Percentiles rank a stretch among this genome's conserved stretches.
These are phyloP conservation scores for Suillus spraguei DNA, from an alignment of 768 basidiomycete genomes.

Conservation along the genomic window DNA sequence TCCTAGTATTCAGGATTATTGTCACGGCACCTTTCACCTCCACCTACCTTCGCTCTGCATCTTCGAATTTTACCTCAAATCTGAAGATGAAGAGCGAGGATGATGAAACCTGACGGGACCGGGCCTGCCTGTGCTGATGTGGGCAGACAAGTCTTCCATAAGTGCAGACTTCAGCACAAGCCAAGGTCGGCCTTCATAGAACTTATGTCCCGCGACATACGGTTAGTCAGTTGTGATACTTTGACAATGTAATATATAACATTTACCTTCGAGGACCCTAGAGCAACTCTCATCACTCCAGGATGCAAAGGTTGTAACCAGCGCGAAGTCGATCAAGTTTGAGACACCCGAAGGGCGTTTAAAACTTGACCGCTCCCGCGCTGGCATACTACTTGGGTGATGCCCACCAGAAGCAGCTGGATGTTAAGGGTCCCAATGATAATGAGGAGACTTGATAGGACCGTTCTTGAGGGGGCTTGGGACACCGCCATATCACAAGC, in stretches of 20 bases:
- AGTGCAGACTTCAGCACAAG: background rate
- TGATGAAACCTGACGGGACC: background rate
- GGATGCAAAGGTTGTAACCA: background rate
- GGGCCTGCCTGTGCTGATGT: background rate
- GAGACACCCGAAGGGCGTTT: background rate
- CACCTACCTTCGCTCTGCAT: background rate
- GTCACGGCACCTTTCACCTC: background rate
- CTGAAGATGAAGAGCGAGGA: background rate
- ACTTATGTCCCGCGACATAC: background rate
- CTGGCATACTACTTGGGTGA: background rate
- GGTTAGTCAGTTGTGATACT: background rate
- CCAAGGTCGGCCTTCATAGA: background rate
- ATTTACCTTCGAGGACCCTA: background rate
- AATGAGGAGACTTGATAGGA: background rate
- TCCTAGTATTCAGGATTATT: too few relatives aligned
- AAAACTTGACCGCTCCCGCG: background rate
- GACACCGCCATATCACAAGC: background rate
- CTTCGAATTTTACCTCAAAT: background rate
- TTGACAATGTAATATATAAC: background rate
- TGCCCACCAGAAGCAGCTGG: background rate
- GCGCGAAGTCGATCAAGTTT: background rate
- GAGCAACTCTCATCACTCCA: background rate
- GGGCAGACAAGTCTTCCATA: background rate
- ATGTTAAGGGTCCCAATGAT: background rate
- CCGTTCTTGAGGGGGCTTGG: background rate